Evolutionary conservation across 2,329 filamentous ascomycete genomes (phyloP), one percentile per base, ranked within the genome.

Genomic region (Ascochyta koolunga): DNA sequence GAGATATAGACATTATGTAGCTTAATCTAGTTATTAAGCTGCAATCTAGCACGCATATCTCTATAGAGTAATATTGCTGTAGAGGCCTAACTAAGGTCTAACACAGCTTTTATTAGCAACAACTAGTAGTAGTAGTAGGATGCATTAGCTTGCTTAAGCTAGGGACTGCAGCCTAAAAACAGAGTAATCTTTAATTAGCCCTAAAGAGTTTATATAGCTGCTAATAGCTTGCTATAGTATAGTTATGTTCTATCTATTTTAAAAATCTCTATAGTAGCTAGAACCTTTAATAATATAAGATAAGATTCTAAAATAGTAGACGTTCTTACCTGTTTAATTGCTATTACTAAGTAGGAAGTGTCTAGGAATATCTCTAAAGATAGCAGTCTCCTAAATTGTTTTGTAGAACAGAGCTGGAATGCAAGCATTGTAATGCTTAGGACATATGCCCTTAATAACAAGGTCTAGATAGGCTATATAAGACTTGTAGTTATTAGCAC

Each of bases 261-360:
- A 41, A 76, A 91, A 90, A 69, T 91, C 87, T 36, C 79, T 85
- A 74, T 90, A 86, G 55, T 81, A 82, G 50, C 83, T 83, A 78
- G 82, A 52, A 50, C 50, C 54, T 57, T n/a, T n/a, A n/a, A n/a
- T n/a, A n/a, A n/a, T n/a, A n/a, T n/a, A n/a, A n/a, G n/a, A n/a
- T n/a, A n/a, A n/a, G n/a, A n/a, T n/a, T n/a, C n/a, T n/a, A n/a
- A n/a, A n/a, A n/a, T n/a, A n/a, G n/a, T n/a, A n/a, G n/a, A n/a
- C n/a, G n/a, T n/a, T n/a, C n/a, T n/a, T n/a, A n/a, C n/a, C n/a
- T n/a, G n/a, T n/a, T n/a, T n/a, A n/a, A n/a, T n/a, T n/a, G n/a
- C n/a, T n/a, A n/a, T n/a, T n/a, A n/a, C n/a, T n/a, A n/a, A n/a
- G n/a, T n/a, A n/a, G n/a, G n/a, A n/a, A n/a, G n/a, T n/a, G n/a